These are phyloP conservation scores for Lotus japonicus DNA, from an alignment of 306 rosid species.

Conservation along the genomic window DNA sequence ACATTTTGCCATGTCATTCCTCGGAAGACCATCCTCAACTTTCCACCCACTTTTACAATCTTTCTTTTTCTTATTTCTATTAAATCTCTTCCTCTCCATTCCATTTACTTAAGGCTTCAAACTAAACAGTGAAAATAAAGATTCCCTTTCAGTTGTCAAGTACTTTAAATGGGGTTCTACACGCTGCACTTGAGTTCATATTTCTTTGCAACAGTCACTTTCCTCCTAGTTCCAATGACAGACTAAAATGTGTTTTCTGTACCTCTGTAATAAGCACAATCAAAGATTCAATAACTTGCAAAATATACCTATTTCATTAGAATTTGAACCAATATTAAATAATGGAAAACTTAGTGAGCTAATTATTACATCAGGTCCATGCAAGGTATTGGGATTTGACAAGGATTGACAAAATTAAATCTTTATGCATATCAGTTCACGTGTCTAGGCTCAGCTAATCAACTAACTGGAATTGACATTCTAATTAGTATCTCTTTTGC, in stretches of 20 bases:
- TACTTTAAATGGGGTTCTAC: slow-evolving; percentile 46
- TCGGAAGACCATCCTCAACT: slow-evolving; percentile 40
- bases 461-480: slow-evolving; percentile 41
- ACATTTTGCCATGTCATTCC: slow-evolving; percentile 56
- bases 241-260: slow-evolving; percentile 32
- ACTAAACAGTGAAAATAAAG: slow-evolving; percentile 56
- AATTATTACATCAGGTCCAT: slow-evolving; percentile 50
- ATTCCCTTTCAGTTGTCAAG: slow-evolving; percentile 52
- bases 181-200: slow-evolving; percentile 36
- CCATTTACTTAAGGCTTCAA: slow-evolving; percentile 31
- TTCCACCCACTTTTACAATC: slow-evolving; percentile 41
- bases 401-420: slow-evolving; percentile 31
- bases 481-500: not conserved
- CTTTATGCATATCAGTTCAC: slow-evolving; percentile 34
- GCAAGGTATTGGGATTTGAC: slow-evolving; percentile 51
- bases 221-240: slow-evolving; percentile 55
- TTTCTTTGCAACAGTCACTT: slow-evolving; percentile 58
- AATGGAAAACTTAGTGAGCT: slow-evolving; percentile 29
- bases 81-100: slow-evolving; percentile 35
- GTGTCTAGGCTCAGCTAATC: slow-evolving; percentile 35
- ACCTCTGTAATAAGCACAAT: slow-evolving; percentile 9
- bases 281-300: not conserved
- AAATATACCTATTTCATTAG: not conserved
- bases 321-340: not conserved
- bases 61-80: slow-evolving; percentile 42